Evolutionary conservation across 2,329 filamentous ascomycete species (phyloP).

Genomic region (Didymosphaeria variabile): DNA sequence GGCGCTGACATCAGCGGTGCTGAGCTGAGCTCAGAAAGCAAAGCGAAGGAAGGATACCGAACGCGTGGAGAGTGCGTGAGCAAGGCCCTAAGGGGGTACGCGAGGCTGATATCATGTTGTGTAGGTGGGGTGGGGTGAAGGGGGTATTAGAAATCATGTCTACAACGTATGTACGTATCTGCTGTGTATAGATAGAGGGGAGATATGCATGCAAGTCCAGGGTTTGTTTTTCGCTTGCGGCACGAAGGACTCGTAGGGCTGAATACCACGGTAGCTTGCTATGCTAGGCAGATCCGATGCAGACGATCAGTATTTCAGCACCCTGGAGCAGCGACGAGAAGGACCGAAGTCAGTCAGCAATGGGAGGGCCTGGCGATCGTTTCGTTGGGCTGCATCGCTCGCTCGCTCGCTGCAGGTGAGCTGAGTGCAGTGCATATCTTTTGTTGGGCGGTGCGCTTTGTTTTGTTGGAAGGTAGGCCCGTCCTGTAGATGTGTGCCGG

Average conservation of each 20-base stretch:
- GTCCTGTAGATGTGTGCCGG: background rate
- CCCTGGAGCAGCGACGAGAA: background rate
- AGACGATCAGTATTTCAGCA: background rate
- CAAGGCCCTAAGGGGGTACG: background rate
- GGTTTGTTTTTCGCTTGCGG: background rate
- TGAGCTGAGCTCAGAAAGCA: slow-evolving; percentile 7
- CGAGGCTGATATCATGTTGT: slow-evolving; percentile 10
- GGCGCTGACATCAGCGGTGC: background rate
- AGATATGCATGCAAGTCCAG: background rate
- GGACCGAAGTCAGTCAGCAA: background rate
- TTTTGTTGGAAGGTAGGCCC: background rate
- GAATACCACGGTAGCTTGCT: too few relatives aligned
- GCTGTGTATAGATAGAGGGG: background rate
- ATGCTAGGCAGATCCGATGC: background rate
- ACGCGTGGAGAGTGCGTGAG: background rate
- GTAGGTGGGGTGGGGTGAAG: too few relatives aligned
- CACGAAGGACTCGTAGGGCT: background rate
- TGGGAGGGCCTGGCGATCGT: background rate
- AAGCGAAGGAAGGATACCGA: too few relatives aligned
- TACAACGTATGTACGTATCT: background rate
- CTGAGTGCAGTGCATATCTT: background rate
- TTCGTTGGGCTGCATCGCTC: background rate
- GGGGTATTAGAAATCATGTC: background rate
- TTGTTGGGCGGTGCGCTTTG: slow-evolving; percentile 1
- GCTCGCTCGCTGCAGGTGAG: background rate